Base-by-base conservation (phyloP, 257 asterid species). In the Solanum commersonii region DNA sequence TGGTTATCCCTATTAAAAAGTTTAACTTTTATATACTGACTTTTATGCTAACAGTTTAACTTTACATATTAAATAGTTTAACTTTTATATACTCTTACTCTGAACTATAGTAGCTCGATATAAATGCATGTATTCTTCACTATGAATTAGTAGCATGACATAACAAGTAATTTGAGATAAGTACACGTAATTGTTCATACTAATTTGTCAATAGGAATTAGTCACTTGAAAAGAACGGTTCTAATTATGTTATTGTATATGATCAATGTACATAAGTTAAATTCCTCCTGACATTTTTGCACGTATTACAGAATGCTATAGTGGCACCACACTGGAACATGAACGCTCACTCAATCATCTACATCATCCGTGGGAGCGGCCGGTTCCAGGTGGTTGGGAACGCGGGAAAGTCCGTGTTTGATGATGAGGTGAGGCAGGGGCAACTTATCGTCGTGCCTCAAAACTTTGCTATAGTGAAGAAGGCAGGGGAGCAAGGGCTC, bases 401-500 rank as follows among this genome's bases (percentile, higher is more conserved):
- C 83, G 46, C 89, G 2, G 92, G 91, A 0, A 46, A 37, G 33
- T 87, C 95, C 2, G 94, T 90, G 15, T 95, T 90, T 79, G 91
- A 95, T 84, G 98, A 92, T 38, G 91, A 91, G 60, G 94, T 94
- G 10, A 70, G 89, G 6, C 89, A 90, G 49, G 95, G 95, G 5
- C 96, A 93, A 76, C 27, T 94, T 76, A 76, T 95, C 6, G 89
- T 95, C 18, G 91, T 95, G 34, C 96, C 98, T 27, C 98, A 95
- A 8, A 93, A 94, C 89, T 94, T 70, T 25, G 94, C 88, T 3
- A 89, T 90, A 0, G 20, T 92, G 31, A 94, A 90, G 89, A 87
- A 87, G 87, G 98, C 98, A 0, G 92, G 90, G 22, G 89, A 86
- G 0, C 88, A 93, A 87, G 98, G 98, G 1, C 29, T 91, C 46